Conservation (phyloP, 2,329 filamentous ascomycete species). For the Verticillium longisporum region DNA sequence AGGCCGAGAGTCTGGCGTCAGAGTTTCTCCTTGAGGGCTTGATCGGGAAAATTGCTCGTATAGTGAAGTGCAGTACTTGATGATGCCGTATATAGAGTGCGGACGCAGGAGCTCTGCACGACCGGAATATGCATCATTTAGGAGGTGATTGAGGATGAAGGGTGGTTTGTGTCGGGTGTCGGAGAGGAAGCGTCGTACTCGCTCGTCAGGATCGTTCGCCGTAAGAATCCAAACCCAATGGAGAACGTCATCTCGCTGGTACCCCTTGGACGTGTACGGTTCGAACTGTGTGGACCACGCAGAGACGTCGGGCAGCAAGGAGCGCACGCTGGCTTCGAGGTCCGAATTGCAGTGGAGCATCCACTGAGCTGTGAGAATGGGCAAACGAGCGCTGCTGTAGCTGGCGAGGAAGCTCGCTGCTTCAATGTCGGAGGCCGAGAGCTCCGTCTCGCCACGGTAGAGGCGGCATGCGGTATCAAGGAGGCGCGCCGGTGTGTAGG, state of each 20-base stretch:
- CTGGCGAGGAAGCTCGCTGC: not conserved
- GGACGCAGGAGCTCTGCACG: not conserved
- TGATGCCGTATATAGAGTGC: slow-evolving; percentile 3
- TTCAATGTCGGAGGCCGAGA: not conserved
- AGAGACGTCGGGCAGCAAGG: not conserved
- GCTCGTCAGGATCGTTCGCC: slow-evolving; percentile 1
- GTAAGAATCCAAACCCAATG: slow-evolving; percentile 6
- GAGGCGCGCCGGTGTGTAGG: not conserved
- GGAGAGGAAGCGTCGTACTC: slow-evolving; percentile 4
- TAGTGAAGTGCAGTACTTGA: slow-evolving; percentile 3
- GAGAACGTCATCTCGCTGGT: not conserved
- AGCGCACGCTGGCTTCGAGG: not conserved
- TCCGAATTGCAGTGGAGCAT: slow-evolving; percentile 1
- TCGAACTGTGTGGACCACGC: not conserved
- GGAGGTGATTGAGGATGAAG: slow-evolving; percentile 8
- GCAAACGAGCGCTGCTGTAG: not conserved
- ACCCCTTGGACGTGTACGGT: not conserved
- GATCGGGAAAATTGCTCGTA: not conserved
- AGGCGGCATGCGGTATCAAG: not conserved
- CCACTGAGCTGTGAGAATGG: slow-evolving; percentile 6
- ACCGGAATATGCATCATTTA: not conserved
- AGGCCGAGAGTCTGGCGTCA: not conserved
- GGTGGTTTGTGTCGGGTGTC: slow-evolving; percentile 3
- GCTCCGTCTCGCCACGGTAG: not conserved
- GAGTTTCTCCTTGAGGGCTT: not conserved